Percentiles rank a stretch among this genome's conserved stretches.
These are phyloP conservation scores for Colletotrichum theobromicola DNA, from an alignment of 2,329 filamentous ascomycete genomes.

Conservation along the genomic window DNA sequence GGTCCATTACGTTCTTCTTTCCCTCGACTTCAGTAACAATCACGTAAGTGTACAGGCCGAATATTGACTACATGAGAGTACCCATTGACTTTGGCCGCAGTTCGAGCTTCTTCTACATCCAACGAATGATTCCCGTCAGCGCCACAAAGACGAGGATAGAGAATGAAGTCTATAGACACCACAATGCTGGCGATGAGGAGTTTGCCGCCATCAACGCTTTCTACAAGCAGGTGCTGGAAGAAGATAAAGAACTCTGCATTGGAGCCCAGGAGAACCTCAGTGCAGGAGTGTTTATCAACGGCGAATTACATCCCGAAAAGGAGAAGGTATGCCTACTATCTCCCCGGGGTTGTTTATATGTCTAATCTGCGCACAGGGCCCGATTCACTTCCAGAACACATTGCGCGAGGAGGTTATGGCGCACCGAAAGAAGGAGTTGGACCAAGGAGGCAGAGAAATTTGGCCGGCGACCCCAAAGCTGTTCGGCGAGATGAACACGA, in stretches of 20 bases:
- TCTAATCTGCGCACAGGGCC: conserved; percentile 37
- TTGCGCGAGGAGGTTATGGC: conserved; percentile 30
- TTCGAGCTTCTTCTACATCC: conserved; percentile 56
- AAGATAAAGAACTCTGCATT: conserved; percentile 57
- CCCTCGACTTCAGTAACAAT: conserved; percentile 10
- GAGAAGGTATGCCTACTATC: conserved; percentile 38
- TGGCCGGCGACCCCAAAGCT: conserved; percentile 33
- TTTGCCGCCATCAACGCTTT: conserved; percentile 51
- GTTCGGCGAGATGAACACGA: conserved; percentile 26
- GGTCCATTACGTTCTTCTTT: conserved; percentile 13
- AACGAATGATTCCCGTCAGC: conserved; percentile 52
- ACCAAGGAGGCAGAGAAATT: conserved; percentile 29
- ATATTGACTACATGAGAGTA: background rate
- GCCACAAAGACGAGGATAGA: conserved; percentile 48
- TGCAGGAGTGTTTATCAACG: conserved; percentile 54
- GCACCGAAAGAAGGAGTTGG: conserved; percentile 28
- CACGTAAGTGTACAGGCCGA: conserved; percentile 36
- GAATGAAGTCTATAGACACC: conserved; percentile 57
- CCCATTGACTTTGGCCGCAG: background rate
- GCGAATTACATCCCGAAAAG: conserved; percentile 58
- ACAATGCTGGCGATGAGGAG: conserved; percentile 48
- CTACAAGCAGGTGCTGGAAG: conserved; percentile 56
- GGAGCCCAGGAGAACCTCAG: conserved; percentile 55
- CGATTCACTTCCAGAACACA: conserved; percentile 46
- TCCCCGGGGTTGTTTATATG: fast-evolving